phyloP scores from a whole-genome alignment of 148 eudicot genomes.

The Beta vulgaris region DNA sequence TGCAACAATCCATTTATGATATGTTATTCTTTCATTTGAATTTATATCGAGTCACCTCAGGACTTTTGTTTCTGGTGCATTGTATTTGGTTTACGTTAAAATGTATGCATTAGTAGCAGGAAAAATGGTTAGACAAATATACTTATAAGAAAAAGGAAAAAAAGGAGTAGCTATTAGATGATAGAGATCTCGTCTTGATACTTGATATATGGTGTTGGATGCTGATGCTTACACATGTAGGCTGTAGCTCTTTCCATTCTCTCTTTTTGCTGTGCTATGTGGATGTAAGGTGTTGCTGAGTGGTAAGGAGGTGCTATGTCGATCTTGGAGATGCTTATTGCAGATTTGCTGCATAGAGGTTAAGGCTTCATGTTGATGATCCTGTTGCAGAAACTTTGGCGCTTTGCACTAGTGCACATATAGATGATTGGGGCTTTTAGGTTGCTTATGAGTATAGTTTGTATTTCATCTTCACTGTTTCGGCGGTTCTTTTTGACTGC shows the following conservation, averaged over 20 bases:
- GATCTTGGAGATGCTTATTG: neutral
- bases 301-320: neutral
- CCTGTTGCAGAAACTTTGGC: neutral
- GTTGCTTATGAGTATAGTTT: neutral
- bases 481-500: neutral
- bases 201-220: neutral
- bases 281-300: neutral
- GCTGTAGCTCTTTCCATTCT: neutral
- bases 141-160: too few relatives aligned
- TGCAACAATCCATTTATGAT: neutral
- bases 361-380: neutral
- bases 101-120: neutral
- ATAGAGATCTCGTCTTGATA: too few relatives aligned
- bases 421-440: neutral
- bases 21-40: neutral
- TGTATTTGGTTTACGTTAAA: neutral
- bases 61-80: neutral
- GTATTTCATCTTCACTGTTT: neutral
- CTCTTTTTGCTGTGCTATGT: neutral
- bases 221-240: neutral
- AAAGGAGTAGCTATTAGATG: neutral
- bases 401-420: neutral
- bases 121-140: neutral
- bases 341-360: neutral
- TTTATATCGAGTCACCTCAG: neutral